phyloP scores from a whole-genome alignment of 2,329 filamentous ascomycete species.

The Alternaria longipes region DNA sequence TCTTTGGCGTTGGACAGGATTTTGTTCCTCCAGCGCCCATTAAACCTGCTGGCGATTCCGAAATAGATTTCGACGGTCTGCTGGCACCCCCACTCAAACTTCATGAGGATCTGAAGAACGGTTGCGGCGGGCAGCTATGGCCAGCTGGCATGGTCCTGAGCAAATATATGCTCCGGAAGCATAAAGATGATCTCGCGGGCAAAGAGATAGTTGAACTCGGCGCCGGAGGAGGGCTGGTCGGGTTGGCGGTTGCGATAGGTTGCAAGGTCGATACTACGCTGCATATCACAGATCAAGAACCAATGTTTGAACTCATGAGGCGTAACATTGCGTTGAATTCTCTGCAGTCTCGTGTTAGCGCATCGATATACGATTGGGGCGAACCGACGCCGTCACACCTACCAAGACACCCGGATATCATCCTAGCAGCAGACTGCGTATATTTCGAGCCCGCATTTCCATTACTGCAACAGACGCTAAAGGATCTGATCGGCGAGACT shows the following conservation, averaged over 20 bases:
- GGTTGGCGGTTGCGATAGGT: constrained; percentile 66
- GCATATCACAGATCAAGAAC: constrained; percentile 84
- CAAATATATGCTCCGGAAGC: constrained; percentile 83
- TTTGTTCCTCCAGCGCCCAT: constrained; percentile 63
- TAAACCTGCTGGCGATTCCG: constrained; percentile 62
- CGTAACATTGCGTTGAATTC: constrained; percentile 86
- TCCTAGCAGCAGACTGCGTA: constrained; percentile 74
- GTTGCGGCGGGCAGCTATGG: constrained; percentile 95
- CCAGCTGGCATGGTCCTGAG: constrained; percentile 89
- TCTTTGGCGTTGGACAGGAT: constrained; percentile 61
- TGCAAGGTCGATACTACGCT: constrained; percentile 67
- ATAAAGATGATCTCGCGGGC: constrained; percentile 67
- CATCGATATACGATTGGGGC: constrained; percentile 82
- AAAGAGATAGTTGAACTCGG: constrained; percentile 90
- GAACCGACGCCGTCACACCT: constrained; percentile 51
- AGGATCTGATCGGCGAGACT: constrained; percentile 71
- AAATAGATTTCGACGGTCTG: constrained; percentile 75
- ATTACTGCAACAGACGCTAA: constrained; percentile 79
- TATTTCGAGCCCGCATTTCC: constrained; percentile 98
- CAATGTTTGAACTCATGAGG: constrained; percentile 87
- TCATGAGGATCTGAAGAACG: constrained; percentile 84
- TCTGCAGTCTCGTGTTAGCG: constrained; percentile 69
- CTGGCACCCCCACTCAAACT: constrained; percentile 75
- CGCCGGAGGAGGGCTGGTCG: constrained; percentile 89
- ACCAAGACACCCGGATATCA: constrained; percentile 73